Evolutionary conservation across 202 grass and related monocot genomes (phyloP), one percentile per base, ranked within the genome.

Genomic region (Panicum hallii): DNA sequence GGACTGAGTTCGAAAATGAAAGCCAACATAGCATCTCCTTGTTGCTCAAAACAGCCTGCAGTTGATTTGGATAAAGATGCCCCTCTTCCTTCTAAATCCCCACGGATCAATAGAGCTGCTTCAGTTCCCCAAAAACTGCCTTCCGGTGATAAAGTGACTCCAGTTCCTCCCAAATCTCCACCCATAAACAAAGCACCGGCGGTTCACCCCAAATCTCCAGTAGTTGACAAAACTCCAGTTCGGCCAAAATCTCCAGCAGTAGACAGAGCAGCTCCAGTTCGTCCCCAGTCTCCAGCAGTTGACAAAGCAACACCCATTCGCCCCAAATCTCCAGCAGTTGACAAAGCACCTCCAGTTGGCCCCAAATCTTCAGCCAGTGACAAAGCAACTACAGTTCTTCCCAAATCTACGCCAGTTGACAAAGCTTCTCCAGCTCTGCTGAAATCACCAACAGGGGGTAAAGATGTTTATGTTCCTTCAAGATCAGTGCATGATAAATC

Each of bases 401-500:
- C 63, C 19, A 84, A 83, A 83, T 84, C 74, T 67, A 60, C 20
- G 48, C 61, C 48, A 43, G 34, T 67, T 28, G 68, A 90, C 28
- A 87, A 42, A 75, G 46, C 69, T 88, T 83, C 74, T 81, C 17
- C 66, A 64, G 86, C 75, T 30, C 60, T 7, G 0, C 61, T 17
- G 11, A 85, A 61, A 81, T 81, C 86, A 80, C 58, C 66, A 87
- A 4, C 66, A 74, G n/a, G 43, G 26, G 72, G 76, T 79, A 82
- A 88, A 84, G 89, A 87, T 84, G 81, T 42, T 30, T 55, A 64
- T 19, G 22, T 58, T 72, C 48, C 89, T 82, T 88, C 77, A 38
- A 91, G 65, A 76, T 78, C 64, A 71, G 54, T 58, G 42, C 77
- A 91, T 83, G 88, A 87, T 58, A 95, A 90, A 62, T 61, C 70